Evolutionary conservation across 768 basidiomycete genomes (phyloP).

Genomic region (Hericium coralloides): DNA sequence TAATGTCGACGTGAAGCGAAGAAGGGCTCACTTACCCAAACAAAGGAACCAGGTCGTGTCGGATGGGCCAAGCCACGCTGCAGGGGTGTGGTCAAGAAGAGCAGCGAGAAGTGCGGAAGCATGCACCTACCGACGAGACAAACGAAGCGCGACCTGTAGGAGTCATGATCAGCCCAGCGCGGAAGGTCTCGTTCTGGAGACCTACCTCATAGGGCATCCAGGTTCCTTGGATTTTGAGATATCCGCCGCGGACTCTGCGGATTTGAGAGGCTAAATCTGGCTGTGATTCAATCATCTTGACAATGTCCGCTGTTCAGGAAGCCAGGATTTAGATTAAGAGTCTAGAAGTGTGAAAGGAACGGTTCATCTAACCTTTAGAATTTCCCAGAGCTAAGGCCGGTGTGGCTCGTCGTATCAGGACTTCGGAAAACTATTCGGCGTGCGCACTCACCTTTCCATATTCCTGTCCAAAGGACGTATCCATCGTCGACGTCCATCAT

Average conservation of each 20-base stretch:
- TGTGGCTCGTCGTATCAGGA: neutral
- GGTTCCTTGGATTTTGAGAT: constrained; percentile 88
- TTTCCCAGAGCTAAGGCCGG: constrained; percentile 62
- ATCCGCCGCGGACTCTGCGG: constrained; percentile 78
- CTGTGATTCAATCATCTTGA: constrained; percentile 88
- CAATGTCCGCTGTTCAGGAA: constrained; percentile 63
- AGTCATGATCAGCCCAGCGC: constrained; percentile 3
- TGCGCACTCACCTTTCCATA: constrained; percentile 71
- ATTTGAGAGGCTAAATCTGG: constrained; percentile 78
- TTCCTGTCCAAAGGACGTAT: constrained; percentile 87
- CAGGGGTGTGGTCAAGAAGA: constrained; percentile 10
- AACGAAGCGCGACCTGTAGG: constrained; percentile 61
- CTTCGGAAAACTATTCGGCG: neutral
- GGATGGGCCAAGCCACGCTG: constrained; percentile 85
- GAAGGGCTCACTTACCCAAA: constrained; percentile 53
- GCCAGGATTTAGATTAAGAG: constrained; percentile 1
- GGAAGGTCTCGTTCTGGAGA: constrained; percentile 5
- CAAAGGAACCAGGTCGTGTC: constrained; percentile 77
- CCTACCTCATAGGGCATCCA: constrained; percentile 89
- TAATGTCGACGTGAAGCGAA: constrained; percentile 6
- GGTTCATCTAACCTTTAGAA: constrained; percentile 56
- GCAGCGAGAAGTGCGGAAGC: neutral
- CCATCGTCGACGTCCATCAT: constrained; percentile 96
- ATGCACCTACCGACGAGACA: constrained; percentile 63
- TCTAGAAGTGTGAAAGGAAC: neutral